Evolutionary conservation across 352 stramenopile species (phyloP).

Genomic region (Lagenidium giganteum): DNA sequence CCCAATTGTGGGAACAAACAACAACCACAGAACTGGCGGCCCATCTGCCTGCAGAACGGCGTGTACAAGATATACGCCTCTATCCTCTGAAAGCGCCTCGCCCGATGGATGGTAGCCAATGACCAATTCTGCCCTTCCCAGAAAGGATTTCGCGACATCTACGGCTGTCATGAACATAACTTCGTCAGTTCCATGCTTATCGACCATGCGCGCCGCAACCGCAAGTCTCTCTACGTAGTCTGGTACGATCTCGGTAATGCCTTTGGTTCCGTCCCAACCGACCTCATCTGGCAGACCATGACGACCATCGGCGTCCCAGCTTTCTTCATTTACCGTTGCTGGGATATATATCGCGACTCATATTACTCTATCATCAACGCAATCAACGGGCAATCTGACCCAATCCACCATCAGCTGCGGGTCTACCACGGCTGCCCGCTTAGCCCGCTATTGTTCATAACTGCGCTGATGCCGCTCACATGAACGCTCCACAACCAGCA

Average conservation of each 20-base stretch:
- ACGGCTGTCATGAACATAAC: constrained; percentile 27
- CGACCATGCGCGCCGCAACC: constrained; percentile 17
- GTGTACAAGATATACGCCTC: constrained; percentile 31
- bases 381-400: too few relatives aligned
- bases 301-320: constrained; percentile 1
- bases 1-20: constrained; percentile 17
- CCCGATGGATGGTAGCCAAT: constrained; percentile 16
- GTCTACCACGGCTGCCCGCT: too few relatives aligned
- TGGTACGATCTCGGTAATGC: constrained; percentile 24
- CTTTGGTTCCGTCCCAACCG: constrained; percentile 15
- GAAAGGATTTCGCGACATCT: constrained; percentile 23
- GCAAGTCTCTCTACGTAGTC: constrained; percentile 5
- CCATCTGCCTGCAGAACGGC: constrained; percentile 25
- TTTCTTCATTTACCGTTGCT: constrained; percentile 3
- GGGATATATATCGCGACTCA: too few relatives aligned
- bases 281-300: constrained; percentile 12
- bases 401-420: too few relatives aligned
- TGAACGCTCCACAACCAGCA: too few relatives aligned
- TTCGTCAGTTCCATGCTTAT: constrained; percentile 15
- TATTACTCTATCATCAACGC: too few relatives aligned
- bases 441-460: too few relatives aligned
- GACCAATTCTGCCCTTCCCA: constrained; percentile 1
- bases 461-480: too few relatives aligned
- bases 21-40: constrained; percentile 16
- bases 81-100: constrained; percentile 12